Conservation (phyloP, 106 monocot species). For the Dendrobium officinale region DNA sequence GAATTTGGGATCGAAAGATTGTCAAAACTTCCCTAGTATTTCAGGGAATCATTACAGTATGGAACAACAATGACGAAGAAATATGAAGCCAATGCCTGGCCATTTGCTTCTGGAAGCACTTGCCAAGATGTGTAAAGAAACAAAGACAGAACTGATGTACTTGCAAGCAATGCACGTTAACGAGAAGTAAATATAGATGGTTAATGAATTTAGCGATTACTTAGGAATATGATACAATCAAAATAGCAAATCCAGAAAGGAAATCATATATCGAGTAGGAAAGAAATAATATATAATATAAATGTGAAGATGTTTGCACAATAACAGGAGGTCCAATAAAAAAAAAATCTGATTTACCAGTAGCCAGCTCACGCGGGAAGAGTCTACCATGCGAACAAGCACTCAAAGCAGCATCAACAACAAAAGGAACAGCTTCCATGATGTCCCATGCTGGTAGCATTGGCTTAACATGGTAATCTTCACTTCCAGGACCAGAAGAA, state of each 20-base stretch:
- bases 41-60: neutral
- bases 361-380: conserved; percentile 89
- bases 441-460: conserved; percentile 95
- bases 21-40: neutral
- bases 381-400: conserved; percentile 91
- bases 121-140: neutral
- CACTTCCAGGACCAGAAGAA: conserved; percentile 62
- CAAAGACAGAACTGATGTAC: neutral
- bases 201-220: neutral
- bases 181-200: neutral
- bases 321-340: neutral
- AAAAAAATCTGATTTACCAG: conserved; percentile 48
- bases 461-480: conserved; percentile 52
- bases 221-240: neutral
- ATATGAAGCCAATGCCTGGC: no score
- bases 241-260: neutral
- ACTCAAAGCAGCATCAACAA: conserved; percentile 92
- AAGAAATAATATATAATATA: neutral
- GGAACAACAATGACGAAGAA: neutral
- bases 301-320: neutral
- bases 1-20: neutral
- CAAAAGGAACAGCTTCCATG: conserved; percentile 97
- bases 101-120: neutral
- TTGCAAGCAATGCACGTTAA: neutral
- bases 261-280: neutral